Base-by-base conservation (phyloP, 208 protist genomes). In the Strigomonas galati region DNA sequence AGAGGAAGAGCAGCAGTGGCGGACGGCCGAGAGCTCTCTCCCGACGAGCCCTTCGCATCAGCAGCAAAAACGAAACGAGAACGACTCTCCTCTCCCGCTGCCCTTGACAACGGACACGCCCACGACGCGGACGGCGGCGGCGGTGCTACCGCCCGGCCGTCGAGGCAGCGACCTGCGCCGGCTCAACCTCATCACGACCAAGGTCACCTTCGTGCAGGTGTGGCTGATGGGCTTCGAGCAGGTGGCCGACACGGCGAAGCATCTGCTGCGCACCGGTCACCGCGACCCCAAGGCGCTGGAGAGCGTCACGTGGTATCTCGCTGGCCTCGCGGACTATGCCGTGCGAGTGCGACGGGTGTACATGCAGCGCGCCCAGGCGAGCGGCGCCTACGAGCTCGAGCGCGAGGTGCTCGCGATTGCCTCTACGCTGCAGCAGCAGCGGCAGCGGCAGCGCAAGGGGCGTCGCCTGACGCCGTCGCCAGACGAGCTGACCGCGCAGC, bases 241-340 rank as follows among this genome's bases (percentile, higher is more conserved):
- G 12, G 69, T 82, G 12, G 71, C 70, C 14, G 74, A 87, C 63
- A 84, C 71, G 10, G 67, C 81, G 3, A 71, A 69, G 56, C 71
- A 84, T 67, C 58, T 84, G 7, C 68, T 87, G 31, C 65, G 76
- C 40, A 55, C 62, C n/a, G 74, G 75, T 23, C 75, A 81, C 59
- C 37, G 46, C 67, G 72, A 69, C 15, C 72, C 78, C 0, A 71
- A 75, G 31, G 56, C 81, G 7, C 56, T 87, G 55, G 71, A 84
- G 67, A 65, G 52, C 17, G 69, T 66, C 0, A 78, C 71, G 55
- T 87, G 81, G 81, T 73, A 82, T 49, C 64, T 87, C 2, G 81
- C 81, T 0, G 78, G 74, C 6, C 64, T 87, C 24, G 77, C 81
- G 27, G 64, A 77, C 62, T 87, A 82, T 59, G 71, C 81, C 27